phyloP scores from a whole-genome alignment of 768 basidiomycete species.

The Rhizopogon roseolus region DNA sequence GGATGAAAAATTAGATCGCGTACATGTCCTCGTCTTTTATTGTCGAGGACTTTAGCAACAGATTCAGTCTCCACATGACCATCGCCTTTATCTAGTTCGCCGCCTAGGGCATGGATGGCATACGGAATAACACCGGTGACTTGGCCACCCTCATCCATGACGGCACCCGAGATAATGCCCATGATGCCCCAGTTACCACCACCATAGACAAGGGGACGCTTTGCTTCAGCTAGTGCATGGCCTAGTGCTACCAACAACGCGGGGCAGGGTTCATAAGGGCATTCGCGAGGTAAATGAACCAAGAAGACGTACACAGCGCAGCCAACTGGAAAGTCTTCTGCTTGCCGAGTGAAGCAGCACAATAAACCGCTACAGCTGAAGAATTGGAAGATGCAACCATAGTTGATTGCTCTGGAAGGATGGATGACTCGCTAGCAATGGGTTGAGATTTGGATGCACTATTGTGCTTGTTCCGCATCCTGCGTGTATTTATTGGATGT shows the following conservation, averaged over 20 bases:
- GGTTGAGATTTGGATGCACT: constrained; percentile 7
- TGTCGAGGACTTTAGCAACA: constrained; percentile 21
- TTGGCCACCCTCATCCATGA: constrained; percentile 59
- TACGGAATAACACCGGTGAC: constrained; percentile 77
- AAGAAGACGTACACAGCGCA: constrained; percentile 55
- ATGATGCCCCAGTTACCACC: constrained; percentile 83
- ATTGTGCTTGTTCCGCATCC: constrained; percentile 7
- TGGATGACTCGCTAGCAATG: not conserved
- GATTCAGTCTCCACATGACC: constrained; percentile 14
- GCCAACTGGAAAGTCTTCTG: constrained; percentile 58
- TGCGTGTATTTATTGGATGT: constrained; percentile 21
- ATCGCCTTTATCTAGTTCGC: constrained; percentile 49
- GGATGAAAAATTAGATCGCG: constrained; percentile 7
- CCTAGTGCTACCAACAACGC: constrained; percentile 54
- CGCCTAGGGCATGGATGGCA: constrained; percentile 66
- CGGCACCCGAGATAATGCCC: constrained; percentile 72
- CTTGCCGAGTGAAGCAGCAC: constrained; percentile 71
- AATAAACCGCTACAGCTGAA: constrained; percentile 72
- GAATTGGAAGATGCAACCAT: constrained; percentile 28
- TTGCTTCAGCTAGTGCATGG: constrained; percentile 55
- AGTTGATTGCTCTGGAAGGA: constrained; percentile 8
- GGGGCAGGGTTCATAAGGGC: not conserved
- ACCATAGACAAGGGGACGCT: constrained; percentile 77
- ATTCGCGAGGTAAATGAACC: constrained; percentile 3
- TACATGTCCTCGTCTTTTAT: constrained; percentile 31